Base-by-base conservation (phyloP, 106 monocot genomes). In the Allium sativum region DNA sequence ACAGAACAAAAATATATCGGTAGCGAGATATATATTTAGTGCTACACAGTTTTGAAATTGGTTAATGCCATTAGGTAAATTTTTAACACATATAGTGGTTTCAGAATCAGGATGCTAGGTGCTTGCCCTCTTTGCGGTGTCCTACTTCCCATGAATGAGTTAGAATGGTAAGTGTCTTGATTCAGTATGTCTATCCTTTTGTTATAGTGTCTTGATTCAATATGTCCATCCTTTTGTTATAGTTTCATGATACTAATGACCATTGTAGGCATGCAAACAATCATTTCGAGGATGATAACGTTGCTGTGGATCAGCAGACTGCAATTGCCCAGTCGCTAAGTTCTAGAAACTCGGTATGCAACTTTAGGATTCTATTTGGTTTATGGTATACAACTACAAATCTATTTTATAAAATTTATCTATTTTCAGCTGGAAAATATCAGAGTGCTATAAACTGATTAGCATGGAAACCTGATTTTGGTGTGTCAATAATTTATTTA, bases 51-150 rank as follows among this genome's bases (percentile, higher is more conserved):
- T 31, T 31, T 31, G 5, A 31, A 5, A 31, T 31, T 31, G 31
- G 4, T 31, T 31, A 2, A 31, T 31, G 31, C 31, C 31, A 31
- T 31, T 31, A 31, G 31, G n/a, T 15, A 17, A 17, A 31, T 31
- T 31, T 31, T 31, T 31, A 31, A 31, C 31, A 31, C 5, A 31
- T 31, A 31, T 31, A 31, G 31, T 31, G 31, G 31, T 31, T 31
- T 31, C 31, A 31, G 31, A 31, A 31, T 31, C 31, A 21, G 47
- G 59, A 89, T 94, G 93, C 70, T 81, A 47, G 70, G 79, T 19
- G 68, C 76, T 56, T 95, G 95, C 55, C 95, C 95, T 54, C 65
- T 95, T 55, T 95, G 95, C 68, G 53, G 82, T 20, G 19, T 68
- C 9, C 58, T 21, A 53, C 41, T 95, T 67, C 81, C 76, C 40